Percentiles rank a stretch among this genome's conserved stretches.
Conservation (phyloP, 176 grass and related monocot species). For the Oryza punctata region DNA sequence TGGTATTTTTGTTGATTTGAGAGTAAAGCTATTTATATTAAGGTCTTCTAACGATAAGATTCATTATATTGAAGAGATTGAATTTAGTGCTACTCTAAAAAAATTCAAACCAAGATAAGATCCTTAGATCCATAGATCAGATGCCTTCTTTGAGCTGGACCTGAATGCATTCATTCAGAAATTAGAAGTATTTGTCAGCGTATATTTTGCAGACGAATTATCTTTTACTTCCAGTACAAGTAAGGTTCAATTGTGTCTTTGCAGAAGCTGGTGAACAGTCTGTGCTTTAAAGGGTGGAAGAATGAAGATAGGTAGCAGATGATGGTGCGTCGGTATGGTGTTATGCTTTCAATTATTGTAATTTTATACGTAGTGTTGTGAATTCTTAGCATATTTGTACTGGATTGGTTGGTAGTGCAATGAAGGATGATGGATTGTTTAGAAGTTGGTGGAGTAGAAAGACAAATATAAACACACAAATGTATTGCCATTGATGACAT, state of each 20-base stretch:
- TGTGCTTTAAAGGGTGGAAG: constrained; percentile 49
- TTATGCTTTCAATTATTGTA: constrained; percentile 23
- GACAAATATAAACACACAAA: constrained; percentile 30
- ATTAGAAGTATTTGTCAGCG: not conserved
- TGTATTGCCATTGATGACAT: constrained; percentile 49
- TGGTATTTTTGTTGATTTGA: not conserved
- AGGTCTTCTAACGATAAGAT: not conserved
- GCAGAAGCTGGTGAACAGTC: constrained; percentile 85
- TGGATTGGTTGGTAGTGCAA: not conserved
- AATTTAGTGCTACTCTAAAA: not conserved
- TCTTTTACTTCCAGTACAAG: constrained; percentile 42
- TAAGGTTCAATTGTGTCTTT: constrained; percentile 50
- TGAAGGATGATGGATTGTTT: constrained; percentile 2
- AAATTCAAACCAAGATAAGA: constrained; percentile 27
- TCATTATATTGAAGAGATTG: not conserved
- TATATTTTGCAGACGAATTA: constrained; percentile 3
- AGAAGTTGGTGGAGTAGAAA: constrained; percentile 24
- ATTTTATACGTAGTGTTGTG: constrained; percentile 20
- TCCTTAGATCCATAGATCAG: not conserved
- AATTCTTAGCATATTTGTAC: constrained; percentile 32
- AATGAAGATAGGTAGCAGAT: constrained; percentile 1
- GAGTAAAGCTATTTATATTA: constrained; percentile 1
- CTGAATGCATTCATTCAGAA: constrained; percentile 3
- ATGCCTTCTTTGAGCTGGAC: constrained; percentile 18
- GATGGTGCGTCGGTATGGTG: not conserved